Base-by-base conservation (phyloP, 1,284 basidiomycete species). In the Wolfiporia cocos region DNA sequence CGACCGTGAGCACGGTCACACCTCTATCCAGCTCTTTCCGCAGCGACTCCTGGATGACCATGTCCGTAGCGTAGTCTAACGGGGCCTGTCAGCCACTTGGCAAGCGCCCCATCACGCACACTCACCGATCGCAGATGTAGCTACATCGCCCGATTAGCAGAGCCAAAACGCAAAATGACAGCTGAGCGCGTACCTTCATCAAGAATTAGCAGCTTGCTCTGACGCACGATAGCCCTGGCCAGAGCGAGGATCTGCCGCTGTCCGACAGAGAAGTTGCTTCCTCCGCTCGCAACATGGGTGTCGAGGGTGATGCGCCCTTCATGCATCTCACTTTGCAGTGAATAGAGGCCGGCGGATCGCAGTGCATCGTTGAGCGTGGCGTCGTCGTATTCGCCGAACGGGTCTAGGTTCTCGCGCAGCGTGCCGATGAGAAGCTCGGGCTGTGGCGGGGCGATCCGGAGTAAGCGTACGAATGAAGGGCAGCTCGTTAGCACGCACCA, bases 371-470 rank as follows among this genome's bases (percentile, higher is more conserved):
- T 77, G 36, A 81, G 60, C 5, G 62, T 64, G 1, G 73, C 72
- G 56, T 91, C 87, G 40, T 86, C 82, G 54, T 81, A 70, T 54
- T 83, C 71, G 6, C 70, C 74, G 56, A 90, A 91, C 0, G 88
- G 87, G 54, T 84, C 82, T 9, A 85, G 54, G 54, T 81, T 81
- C 38, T 72, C 60, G 10, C 78, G 67, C 20, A 82, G 56, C 0
- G 72, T 69, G 11, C 78, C 81, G 44, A 71, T 74, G 34, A 85
- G 60, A 1, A 84, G 66, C 49, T 84, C 81, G 6, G 88, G 85
- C 72, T 79, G 40, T 12, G 20, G 30, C n/a, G 3, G 4, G 24
- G n/a, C 37, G 29, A 15, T 34, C 11, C 17, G 3, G 11, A 34
- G 6, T 21, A 21, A 15, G 21, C 22, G 29, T 17, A 19, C 29